Percentiles rank a stretch among this genome's conserved stretches.
phyloP scores from a whole-genome alignment of 768 basidiomycete genomes.

The Phlegmacium glaucopus region DNA sequence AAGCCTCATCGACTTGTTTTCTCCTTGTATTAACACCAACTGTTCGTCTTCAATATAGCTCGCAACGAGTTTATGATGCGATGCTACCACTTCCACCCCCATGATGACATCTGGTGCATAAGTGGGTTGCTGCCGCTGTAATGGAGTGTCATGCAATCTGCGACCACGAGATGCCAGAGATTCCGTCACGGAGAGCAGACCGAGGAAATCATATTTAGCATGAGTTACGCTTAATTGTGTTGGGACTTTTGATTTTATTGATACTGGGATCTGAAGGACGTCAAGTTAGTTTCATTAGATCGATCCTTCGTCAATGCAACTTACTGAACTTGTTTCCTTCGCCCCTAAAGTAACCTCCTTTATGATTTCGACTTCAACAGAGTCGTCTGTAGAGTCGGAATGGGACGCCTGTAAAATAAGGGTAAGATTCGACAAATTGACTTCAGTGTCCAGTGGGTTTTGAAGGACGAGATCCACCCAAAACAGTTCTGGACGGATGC shows the following conservation, averaged over 20 bases:
- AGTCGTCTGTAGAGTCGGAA: conserved; percentile 28
- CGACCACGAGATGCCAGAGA: conserved; percentile 67
- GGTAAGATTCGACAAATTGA: conserved; percentile 63
- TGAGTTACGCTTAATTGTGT: conserved; percentile 54
- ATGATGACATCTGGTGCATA: conserved; percentile 71
- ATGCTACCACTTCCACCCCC: conserved; percentile 58
- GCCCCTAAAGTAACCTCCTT: conserved; percentile 60
- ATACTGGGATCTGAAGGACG: conserved; percentile 52
- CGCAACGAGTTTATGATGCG: conserved; percentile 59
- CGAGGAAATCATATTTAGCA: conserved; percentile 67
- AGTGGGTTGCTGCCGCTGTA: conserved; percentile 62
- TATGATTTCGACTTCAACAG: conserved; percentile 56
- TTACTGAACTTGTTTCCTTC: conserved; percentile 63
- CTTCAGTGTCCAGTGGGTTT: conserved; percentile 73
- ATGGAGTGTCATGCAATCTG: conserved; percentile 70
- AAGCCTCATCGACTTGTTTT: conserved; percentile 51
- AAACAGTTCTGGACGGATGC: conserved; percentile 53
- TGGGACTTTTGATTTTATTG: conserved; percentile 50
- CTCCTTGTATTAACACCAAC: conserved; percentile 63
- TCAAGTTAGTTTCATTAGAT: neutral
- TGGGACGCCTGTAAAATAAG: conserved; percentile 40
- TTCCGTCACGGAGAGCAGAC: conserved; percentile 66
- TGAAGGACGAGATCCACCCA: conserved; percentile 70
- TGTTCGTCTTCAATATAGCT: conserved; percentile 52
- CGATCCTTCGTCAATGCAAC: conserved; percentile 15